Conservation (phyloP, 106 monocot genomes). For the Dendrobium officinale region DNA sequence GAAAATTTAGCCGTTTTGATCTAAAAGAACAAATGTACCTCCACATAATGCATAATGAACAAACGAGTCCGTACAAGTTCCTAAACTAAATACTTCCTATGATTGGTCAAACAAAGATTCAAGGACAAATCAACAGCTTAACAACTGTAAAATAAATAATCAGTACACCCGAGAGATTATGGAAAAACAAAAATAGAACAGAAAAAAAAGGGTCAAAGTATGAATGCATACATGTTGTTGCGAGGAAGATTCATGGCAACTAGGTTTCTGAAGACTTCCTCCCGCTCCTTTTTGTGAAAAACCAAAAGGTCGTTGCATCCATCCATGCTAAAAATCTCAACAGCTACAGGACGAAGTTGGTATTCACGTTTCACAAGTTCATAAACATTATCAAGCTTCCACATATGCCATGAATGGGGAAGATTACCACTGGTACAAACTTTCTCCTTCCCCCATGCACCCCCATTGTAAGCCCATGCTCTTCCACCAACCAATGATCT, state of each 20-base stretch:
- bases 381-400: conserved; percentile 97
- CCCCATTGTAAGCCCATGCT: conserved; percentile 99
- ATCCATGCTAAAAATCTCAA: conserved; percentile 99
- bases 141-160: neutral
- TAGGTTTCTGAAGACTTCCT: conserved; percentile 94
- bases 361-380: conserved; percentile 98
- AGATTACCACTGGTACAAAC: conserved; percentile 65
- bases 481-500: conserved; percentile 75
- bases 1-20: neutral
- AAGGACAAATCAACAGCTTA: neutral
- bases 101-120: neutral
- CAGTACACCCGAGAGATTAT: neutral
- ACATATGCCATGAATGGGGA: conserved; percentile 99
- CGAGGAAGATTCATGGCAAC: conserved; percentile 93
- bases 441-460: conserved; percentile 99
- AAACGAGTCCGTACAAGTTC: neutral
- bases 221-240: conserved; percentile 81
- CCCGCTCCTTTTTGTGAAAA: conserved; percentile 98
- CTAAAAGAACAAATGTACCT: neutral
- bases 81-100: neutral
- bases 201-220: conserved; percentile 3
- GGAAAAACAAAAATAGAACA: neutral
- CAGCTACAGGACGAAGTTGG: conserved; percentile 92
- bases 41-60: neutral
- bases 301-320: conserved; percentile 97